These are phyloP conservation scores for Metschnikowia lochheadii DNA, from an alignment of 805 yeast genomes.

Conservation along the genomic window DNA sequence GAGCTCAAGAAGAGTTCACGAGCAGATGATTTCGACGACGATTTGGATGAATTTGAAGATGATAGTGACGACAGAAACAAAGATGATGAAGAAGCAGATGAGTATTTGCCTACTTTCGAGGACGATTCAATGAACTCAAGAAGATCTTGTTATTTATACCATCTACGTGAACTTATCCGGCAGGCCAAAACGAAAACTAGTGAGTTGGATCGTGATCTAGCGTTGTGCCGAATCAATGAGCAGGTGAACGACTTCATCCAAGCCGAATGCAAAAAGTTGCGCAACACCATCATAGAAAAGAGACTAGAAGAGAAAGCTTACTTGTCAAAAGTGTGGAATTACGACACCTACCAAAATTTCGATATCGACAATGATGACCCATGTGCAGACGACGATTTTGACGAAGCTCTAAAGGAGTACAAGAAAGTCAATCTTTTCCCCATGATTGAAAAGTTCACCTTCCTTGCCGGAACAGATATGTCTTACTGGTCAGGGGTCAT, in stretches of 20 bases:
- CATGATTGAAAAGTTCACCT: conserved; percentile 85
- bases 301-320: conserved; percentile 29
- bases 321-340: conserved; percentile 35
- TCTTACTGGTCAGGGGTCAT: conserved; percentile 98
- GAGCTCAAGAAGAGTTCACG: conserved; percentile 19
- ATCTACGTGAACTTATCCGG: conserved; percentile 32
- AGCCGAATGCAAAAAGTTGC: conserved; percentile 30
- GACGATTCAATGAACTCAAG: conserved; percentile 8
- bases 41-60: conserved; percentile 25
- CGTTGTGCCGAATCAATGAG: conserved; percentile 30
- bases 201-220: conserved; percentile 33
- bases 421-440: conserved; percentile 73
- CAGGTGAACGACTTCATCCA: conserved; percentile 29
- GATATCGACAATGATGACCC: conserved; percentile 32
- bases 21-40: conserved; percentile 22
- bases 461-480: conserved; percentile 68
- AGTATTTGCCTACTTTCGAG: conserved; percentile 15
- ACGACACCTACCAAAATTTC: conserved; percentile 37
- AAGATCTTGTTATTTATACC: conserved; percentile 19
- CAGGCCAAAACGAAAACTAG: conserved; percentile 32
- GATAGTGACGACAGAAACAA: conserved; percentile 16
- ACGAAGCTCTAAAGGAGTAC: conserved; percentile 42
- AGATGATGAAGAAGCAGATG: conserved; percentile 24
- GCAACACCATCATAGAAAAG: conserved; percentile 30
- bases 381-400: conserved; percentile 24